A percentile compares a stretch with the other conserved stretches of the same genome.
These are phyloP conservation scores for Fragaria nilgerrensis DNA, from an alignment of 306 rosid species.

Conservation along the genomic window DNA sequence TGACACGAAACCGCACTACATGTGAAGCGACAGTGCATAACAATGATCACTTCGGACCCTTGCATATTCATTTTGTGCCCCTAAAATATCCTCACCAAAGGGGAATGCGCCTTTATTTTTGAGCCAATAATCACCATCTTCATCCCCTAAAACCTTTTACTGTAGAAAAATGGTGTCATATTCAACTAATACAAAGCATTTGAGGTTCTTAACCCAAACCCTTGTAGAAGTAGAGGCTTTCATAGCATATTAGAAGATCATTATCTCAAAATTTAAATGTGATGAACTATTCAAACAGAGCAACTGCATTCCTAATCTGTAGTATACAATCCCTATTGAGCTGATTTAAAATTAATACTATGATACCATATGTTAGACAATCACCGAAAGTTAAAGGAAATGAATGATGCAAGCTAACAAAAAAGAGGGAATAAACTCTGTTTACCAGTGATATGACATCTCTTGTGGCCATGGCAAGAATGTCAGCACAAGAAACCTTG, in stretches of 20 bases:
- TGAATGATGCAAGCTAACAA: neutral
- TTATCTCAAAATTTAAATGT: neutral
- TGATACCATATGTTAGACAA: neutral
- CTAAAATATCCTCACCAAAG: neutral
- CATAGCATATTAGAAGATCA: no score
- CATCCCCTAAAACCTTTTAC: neutral
- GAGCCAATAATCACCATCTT: neutral
- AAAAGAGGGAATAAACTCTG: neutral
- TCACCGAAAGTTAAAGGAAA: neutral
- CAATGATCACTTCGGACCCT: neutral
- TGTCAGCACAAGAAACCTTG: conserved; percentile 92
- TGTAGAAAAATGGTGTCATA: neutral
- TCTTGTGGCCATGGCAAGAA: conserved; percentile 86
- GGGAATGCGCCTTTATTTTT: neutral
- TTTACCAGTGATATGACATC: conserved; percentile 70
- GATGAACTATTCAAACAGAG: neutral
- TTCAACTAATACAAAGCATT: neutral
- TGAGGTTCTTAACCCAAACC: neutral
- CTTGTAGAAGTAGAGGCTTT: neutral
- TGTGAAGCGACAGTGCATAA: neutral
- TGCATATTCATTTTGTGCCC: neutral
- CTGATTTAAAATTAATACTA: neutral
- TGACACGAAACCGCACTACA: neutral
- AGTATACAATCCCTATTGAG: neutral
- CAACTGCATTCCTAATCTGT: neutral